Percentiles rank a stretch among this genome's conserved stretches.
Conservation (phyloP, 352 stramenopile species). For the Globisporangium iwayamae region DNA sequence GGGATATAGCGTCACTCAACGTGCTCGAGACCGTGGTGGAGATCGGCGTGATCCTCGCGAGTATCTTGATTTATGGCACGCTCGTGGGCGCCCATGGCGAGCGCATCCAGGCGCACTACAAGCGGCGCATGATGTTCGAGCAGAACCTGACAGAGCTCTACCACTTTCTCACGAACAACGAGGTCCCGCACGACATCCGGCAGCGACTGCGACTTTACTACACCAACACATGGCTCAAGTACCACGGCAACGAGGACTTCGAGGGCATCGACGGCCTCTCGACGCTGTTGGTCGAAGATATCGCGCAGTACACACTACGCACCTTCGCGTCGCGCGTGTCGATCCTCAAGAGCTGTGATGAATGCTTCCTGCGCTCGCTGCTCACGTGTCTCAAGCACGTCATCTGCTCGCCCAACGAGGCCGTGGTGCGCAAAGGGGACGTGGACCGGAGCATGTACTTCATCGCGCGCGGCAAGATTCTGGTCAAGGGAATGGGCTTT, state of each 20-base stretch:
- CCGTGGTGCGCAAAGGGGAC: constrained; percentile 63
- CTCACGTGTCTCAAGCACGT: constrained; percentile 63
- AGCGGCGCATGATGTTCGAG: constrained; percentile 67
- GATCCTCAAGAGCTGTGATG: constrained; percentile 65
- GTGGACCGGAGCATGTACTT: constrained; percentile 78
- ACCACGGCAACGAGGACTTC: constrained; percentile 56
- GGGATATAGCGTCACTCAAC: constrained; percentile 64
- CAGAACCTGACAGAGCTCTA: constrained; percentile 64
- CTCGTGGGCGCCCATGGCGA: constrained; percentile 58
- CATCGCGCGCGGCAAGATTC: constrained; percentile 54
- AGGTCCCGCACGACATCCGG: constrained; percentile 46
- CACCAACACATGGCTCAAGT: constrained; percentile 67
- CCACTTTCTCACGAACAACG: constrained; percentile 53
- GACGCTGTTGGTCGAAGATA: constrained; percentile 59
- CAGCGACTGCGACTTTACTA: constrained; percentile 59
- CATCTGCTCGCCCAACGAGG: constrained; percentile 56
- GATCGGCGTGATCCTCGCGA: constrained; percentile 54
- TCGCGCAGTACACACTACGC: constrained; percentile 63
- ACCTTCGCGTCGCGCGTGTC: constrained; percentile 53
- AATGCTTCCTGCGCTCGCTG: constrained; percentile 58
- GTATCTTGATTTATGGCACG: constrained; percentile 71
- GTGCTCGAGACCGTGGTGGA: constrained; percentile 53
- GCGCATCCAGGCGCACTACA: constrained; percentile 60
- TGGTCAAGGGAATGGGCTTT: constrained; percentile 58
- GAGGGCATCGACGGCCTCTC: constrained; percentile 57